phyloP scores from a whole-genome alignment of 805 yeast genomes.

The Schwanniomyces polymorphus region DNA sequence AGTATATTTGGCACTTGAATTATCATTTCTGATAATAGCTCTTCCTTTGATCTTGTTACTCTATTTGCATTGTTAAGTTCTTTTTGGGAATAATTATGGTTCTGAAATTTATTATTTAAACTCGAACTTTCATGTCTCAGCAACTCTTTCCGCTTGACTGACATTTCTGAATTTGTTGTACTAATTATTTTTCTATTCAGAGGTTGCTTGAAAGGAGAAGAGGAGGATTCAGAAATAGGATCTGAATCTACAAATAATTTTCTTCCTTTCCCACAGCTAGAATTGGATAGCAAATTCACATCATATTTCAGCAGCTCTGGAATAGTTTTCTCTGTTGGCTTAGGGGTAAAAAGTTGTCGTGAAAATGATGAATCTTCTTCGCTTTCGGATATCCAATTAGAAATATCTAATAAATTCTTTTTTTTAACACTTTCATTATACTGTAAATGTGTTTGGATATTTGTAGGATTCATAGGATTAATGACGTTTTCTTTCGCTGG shows the following conservation, averaged over 20 bases:
- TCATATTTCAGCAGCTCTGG: neutral
- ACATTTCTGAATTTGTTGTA: neutral
- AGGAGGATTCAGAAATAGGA: conserved; percentile 2
- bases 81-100: conserved; percentile 19
- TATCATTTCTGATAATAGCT: conserved; percentile 50
- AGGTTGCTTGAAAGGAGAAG: conserved; percentile 2
- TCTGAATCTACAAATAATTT: conserved; percentile 1
- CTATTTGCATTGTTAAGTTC: conserved; percentile 36
- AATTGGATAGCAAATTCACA: neutral
- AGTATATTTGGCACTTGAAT: conserved; percentile 38
- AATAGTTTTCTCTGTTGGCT: neutral
- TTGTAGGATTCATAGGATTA: conserved; percentile 6
- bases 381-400: conserved; percentile 24
- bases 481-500: neutral
- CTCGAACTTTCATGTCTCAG: neutral
- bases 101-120: neutral
- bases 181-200: neutral
- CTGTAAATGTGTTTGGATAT: conserved; percentile 1
- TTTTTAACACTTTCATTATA: neutral
- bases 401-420: conserved; percentile 13
- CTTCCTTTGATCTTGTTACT: conserved; percentile 46
- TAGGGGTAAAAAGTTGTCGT: neutral
- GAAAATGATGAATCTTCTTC: conserved; percentile 9
- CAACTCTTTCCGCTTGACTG: neutral
- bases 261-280: too few relatives aligned